Evolutionary conservation across 106 monocot genomes (phyloP).

Genomic region (Triglochin maritima): DNA sequence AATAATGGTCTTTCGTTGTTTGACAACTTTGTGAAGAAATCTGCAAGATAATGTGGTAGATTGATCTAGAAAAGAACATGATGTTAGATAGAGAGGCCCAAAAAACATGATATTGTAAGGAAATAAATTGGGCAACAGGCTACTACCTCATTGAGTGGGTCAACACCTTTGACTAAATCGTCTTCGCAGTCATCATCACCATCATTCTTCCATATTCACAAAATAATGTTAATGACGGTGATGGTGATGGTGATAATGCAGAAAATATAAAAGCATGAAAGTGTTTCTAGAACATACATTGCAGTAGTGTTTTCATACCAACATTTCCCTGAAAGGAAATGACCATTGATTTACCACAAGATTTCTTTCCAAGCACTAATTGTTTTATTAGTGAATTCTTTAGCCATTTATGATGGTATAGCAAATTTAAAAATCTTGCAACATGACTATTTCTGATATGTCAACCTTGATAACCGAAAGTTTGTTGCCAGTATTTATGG

Average conservation of each 20-base stretch:
- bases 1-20: slow-evolving; percentile 44
- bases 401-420: too few species aligned
- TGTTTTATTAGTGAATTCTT: too few species aligned
- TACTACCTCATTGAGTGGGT: slow-evolving; percentile 65
- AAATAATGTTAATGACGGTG: background rate
- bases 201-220: slow-evolving; percentile 31
- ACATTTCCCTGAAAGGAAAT: too few species aligned
- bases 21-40: slow-evolving; percentile 39
- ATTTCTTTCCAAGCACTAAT: too few species aligned
- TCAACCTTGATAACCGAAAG: too few species aligned
- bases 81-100: background rate
- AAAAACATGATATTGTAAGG: background rate
- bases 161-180: slow-evolving; percentile 42
- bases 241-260: background rate
- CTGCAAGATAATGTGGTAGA: slow-evolving; percentile 41
- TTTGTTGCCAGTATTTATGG: too few species aligned
- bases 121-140: background rate
- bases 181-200: slow-evolving; percentile 50
- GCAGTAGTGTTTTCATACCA: too few species aligned
- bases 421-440: too few species aligned
- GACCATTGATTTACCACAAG: too few species aligned
- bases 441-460: too few species aligned
- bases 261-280: background rate
- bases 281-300: too few species aligned
- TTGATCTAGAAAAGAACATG: slow-evolving; percentile 47